Percentiles rank a stretch among this genome's conserved stretches.
phyloP scores from a whole-genome alignment of 2,329 filamentous ascomycete genomes.

The Clathrospora elynae region DNA sequence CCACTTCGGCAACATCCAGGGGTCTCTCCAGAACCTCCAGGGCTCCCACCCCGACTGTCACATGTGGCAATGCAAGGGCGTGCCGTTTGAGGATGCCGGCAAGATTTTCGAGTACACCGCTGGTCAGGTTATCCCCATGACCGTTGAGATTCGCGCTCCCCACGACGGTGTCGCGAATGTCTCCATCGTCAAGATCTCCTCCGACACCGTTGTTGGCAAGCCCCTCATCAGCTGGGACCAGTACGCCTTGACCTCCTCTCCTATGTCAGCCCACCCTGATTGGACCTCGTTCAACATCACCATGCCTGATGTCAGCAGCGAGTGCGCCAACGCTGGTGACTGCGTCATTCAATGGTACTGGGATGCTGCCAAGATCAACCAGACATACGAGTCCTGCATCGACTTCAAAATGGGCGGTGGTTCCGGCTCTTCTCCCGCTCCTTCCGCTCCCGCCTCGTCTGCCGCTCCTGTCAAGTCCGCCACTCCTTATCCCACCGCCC shows the following conservation, averaged over 20 bases:
- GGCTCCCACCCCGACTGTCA: slow-evolving; percentile 57
- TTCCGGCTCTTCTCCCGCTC: slow-evolving; percentile 24
- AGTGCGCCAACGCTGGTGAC: slow-evolving; percentile 56
- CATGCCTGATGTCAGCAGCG: slow-evolving; percentile 57
- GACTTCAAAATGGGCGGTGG: slow-evolving; percentile 59
- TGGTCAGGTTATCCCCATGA: slow-evolving; percentile 55
- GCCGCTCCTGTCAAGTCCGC: slow-evolving; percentile 16
- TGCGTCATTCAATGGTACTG: slow-evolving; percentile 68
- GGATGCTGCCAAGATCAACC: slow-evolving; percentile 60
- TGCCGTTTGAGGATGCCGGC: slow-evolving; percentile 61
- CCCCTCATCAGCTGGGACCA: slow-evolving; percentile 61
- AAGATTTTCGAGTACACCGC: slow-evolving; percentile 57
- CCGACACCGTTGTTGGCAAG: slow-evolving; percentile 58
- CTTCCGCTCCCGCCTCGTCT: slow-evolving; percentile 17
- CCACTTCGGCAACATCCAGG: slow-evolving; percentile 63
- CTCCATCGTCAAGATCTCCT: slow-evolving; percentile 60
- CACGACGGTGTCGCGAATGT: slow-evolving; percentile 64
- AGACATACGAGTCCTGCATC: slow-evolving; percentile 68
- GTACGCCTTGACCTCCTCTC: slow-evolving; percentile 58
- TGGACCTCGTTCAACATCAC: slow-evolving; percentile 60
- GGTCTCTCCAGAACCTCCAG: slow-evolving; percentile 56
- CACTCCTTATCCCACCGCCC: slow-evolving; percentile 13
- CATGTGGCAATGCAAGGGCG: slow-evolving; percentile 64
- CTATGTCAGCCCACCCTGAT: slow-evolving; percentile 48
- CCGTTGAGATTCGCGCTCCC: slow-evolving; percentile 57